Evolutionary conservation across 257 asterid species (phyloP).

Genomic region (Solanum boliviense): DNA sequence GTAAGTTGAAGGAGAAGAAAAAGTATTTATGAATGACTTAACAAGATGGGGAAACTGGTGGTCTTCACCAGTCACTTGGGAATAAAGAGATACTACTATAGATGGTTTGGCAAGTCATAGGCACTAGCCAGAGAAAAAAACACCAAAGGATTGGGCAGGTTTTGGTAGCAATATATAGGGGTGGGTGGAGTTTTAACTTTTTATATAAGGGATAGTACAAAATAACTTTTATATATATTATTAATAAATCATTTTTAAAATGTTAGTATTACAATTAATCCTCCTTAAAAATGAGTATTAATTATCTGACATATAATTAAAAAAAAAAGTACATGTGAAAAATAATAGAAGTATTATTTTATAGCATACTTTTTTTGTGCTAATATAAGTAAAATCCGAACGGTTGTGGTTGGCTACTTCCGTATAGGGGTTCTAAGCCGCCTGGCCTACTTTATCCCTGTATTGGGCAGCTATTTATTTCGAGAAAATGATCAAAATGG

Average conservation of each 20-base stretch:
- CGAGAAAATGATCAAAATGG: no score
- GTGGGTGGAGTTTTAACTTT: not conserved
- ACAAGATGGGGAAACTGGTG: not conserved
- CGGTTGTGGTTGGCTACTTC: not conserved
- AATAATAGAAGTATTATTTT: not conserved
- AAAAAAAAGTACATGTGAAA: not conserved
- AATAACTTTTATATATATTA: not conserved
- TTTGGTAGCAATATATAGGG: not conserved
- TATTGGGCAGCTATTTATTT: not conserved
- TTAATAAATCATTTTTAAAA: not conserved
- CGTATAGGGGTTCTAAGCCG: not conserved
- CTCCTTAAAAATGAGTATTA: not conserved
- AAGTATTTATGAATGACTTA: conserved; percentile 4
- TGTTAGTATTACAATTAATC: not conserved
- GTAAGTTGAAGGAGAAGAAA: not conserved
- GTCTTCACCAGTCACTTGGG: not conserved
- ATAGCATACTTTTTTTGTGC: not conserved
- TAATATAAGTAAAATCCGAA: not conserved
- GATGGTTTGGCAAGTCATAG: not conserved
- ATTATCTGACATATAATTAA: not conserved
- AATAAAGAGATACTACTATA: not conserved
- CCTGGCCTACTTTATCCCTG: not conserved
- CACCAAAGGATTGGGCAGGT: not conserved
- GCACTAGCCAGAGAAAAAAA: not conserved
- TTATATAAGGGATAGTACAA: not conserved